Evolutionary conservation across 306 rosid species (phyloP), one percentile per base, ranked within the genome.

Genomic region (Elaeagnus macrophylla): DNA sequence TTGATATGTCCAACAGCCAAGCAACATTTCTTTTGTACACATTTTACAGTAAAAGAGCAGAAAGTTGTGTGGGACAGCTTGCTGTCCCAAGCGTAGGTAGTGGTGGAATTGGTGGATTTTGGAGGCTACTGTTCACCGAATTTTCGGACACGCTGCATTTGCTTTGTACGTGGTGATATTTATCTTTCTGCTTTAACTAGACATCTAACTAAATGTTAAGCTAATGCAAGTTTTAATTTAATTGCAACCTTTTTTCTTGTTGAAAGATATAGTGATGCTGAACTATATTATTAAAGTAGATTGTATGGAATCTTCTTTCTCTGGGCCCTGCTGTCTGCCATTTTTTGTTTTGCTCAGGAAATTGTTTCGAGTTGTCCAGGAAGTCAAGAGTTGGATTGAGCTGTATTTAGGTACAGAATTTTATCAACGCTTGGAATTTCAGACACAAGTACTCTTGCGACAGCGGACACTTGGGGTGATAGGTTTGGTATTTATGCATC

Each of bases 141-240:
- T 39, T 36, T 41, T 57, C 41, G 18, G 16, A 10, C 41, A 6
- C 10, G 9, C 15, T 25, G 32, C 32, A 25, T 46, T 17, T 13
- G 57, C 48, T 58, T 32, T 39, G 50, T 53, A 20, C 65, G 5
- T 47, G 12, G 47, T 69, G 12, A 25, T 55, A 13, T 37, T 41
- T 5, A 11, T 67, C 42, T 37, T 51, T 45, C 14, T 44, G 60
- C 54, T 67, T 59, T 52, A 44, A 10, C 37, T 39, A 35, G 49
- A 14, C 16, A 8, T 15, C 9, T 49, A 56, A 20, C 3, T 25
- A 25, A 25, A 25, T 25, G 16, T 16, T 55, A 37, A 6, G 18
- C 17, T 17, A 17, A 6, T 11, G 41, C 17, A 2, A 6, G 32
- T 25, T 25, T 25, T 25, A 25, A 25, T 25, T 25, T 25, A 25